Evolutionary conservation across 2,329 filamentous ascomycete species (phyloP).

Genomic region (Phyllosticta citriasiana): DNA sequence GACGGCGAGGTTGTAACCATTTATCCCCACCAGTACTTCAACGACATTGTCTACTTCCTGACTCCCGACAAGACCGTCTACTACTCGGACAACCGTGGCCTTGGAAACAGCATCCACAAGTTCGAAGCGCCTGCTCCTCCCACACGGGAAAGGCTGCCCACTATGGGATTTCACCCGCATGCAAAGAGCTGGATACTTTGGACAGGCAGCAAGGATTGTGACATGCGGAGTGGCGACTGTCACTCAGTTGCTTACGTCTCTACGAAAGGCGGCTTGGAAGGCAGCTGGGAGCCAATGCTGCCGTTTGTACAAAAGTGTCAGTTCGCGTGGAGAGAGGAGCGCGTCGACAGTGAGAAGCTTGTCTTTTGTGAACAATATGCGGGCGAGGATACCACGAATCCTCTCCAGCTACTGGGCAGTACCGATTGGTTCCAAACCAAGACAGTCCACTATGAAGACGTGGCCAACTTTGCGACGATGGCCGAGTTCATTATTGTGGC

Average conservation of each 20-base stretch:
- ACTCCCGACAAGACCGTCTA: conserved; percentile 58
- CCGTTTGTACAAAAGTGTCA: conserved; percentile 73
- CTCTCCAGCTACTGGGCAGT: conserved; percentile 63
- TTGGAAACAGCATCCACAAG: conserved; percentile 51
- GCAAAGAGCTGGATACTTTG: conserved; percentile 87
- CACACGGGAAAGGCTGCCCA: conserved; percentile 39
- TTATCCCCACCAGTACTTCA: conserved; percentile 68
- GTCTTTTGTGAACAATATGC: conserved; percentile 55
- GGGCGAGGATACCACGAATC: conserved; percentile 52
- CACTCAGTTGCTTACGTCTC: conserved; percentile 67
- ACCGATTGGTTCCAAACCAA: conserved; percentile 67
- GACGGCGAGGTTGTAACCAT: conserved; percentile 61
- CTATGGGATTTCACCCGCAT: conserved; percentile 73
- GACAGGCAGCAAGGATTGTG: conserved; percentile 64
- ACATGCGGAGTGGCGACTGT: conserved; percentile 46
- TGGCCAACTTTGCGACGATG: conserved; percentile 87
- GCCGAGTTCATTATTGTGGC: conserved; percentile 92
- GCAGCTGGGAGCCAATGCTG: conserved; percentile 59
- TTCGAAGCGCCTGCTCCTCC: conserved; percentile 61
- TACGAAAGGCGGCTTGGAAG: conserved; percentile 59
- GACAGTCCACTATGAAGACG: conserved; percentile 54
- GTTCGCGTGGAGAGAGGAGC: conserved; percentile 61
- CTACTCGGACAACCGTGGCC: conserved; percentile 72
- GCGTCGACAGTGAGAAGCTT: conserved; percentile 39
- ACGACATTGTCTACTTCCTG: conserved; percentile 79